Base-by-base conservation (phyloP, 2,329 filamentous ascomycete species). In the Xylariaceae sp. region DNA sequence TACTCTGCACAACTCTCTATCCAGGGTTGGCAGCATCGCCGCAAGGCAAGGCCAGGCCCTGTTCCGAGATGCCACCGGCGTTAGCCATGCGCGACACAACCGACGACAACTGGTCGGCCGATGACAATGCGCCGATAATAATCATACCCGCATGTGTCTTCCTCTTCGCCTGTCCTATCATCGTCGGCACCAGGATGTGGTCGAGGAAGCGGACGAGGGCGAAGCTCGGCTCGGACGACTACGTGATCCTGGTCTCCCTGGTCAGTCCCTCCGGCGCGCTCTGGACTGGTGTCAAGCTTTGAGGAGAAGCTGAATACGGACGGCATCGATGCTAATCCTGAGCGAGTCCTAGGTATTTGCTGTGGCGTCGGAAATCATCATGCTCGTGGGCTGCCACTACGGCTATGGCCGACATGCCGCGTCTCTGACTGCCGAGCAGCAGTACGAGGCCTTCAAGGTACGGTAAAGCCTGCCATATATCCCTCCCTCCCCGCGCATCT, bases 181-280 rank as follows among this genome's bases (percentile, higher is more conserved):
- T n/a, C n/a, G n/a, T n/a, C n/a, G n/a, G n/a, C n/a, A n/a, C n/a
- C n/a, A n/a, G n/a, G n/a, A n/a, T n/a, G n/a, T n/a, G n/a, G n/a
- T n/a, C n/a, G n/a, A n/a, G n/a, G n/a, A n/a, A n/a, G n/a, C n/a
- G n/a, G n/a, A n/a, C n/a, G n/a, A n/a, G n/a, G n/a, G n/a, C n/a
- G n/a, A n/a, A n/a, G 2, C 21, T 65, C 23, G 57, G 63, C 14
- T 49, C 44, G 55, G 65, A 68, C 46, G 65, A 68, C 43, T 60
- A 51, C 44, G 63, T 58, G 0, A 63, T 67, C 19, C 26, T 53
- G 24, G 22, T 46, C 11, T 50, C 51, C 8, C 46, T 41, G 45
- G 51, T 54, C 40, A 14, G 46, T 42, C 22, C 5, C 26, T 14
- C 10, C 5, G 27, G 4, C 12, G 11, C 18, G 12, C 25, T 7